These are phyloP conservation scores for Antitrichia curtipendula DNA, from an alignment of 225 moss, liverwort and hornwort species.

Conservation along the genomic window DNA sequence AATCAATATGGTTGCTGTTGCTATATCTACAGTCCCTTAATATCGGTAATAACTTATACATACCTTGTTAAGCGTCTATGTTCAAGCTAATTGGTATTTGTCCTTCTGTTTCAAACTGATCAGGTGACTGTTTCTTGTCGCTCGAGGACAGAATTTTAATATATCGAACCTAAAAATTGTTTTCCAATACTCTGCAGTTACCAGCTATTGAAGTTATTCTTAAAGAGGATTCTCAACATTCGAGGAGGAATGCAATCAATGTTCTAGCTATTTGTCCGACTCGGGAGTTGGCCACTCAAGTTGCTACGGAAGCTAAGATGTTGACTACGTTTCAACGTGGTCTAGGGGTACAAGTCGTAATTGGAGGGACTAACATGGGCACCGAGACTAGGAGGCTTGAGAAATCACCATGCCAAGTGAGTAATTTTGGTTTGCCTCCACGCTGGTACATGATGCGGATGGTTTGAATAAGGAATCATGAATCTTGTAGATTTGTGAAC, in stretches of 20 bases:
- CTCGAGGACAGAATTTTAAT: background rate
- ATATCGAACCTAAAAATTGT: background rate
- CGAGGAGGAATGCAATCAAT: constrained; percentile 44
- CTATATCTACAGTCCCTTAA: background rate
- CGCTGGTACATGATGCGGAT: background rate
- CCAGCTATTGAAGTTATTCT: constrained; percentile 86
- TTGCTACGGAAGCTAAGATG: constrained; percentile 76
- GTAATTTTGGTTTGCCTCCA: background rate
- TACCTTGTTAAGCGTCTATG: background rate
- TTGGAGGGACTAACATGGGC: constrained; percentile 81
- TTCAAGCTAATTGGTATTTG: background rate
- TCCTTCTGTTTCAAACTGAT: background rate
- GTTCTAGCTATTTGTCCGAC: constrained; percentile 85
- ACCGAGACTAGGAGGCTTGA: constrained; percentile 62
- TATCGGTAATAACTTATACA: background rate
- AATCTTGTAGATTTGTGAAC: background rate
- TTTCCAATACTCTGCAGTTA: constrained; percentile 33
- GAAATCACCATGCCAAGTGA: constrained; percentile 73
- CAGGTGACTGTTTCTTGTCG: background rate
- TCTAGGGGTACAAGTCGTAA: constrained; percentile 82
- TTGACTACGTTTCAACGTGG: constrained; percentile 75
- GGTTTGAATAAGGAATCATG: background rate
- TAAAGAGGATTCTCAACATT: constrained; percentile 1
- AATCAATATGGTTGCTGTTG: background rate
- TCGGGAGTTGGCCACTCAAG: constrained; percentile 87